These are phyloP conservation scores for Aspergillus oerlinghausenensis DNA, from an alignment of 2,329 filamentous ascomycete species.

Conservation along the genomic window DNA sequence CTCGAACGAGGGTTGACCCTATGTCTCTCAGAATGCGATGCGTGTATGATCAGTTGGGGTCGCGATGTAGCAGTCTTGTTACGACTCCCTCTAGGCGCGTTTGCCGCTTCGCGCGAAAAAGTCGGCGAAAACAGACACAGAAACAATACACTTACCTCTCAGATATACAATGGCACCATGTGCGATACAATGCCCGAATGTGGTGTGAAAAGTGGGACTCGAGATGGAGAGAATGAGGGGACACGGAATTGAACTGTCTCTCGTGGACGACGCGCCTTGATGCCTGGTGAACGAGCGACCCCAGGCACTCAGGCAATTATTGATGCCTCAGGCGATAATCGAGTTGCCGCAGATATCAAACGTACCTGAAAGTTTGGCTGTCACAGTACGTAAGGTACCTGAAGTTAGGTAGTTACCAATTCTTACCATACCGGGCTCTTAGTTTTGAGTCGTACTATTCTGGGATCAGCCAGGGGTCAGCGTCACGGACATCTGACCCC, in stretches of 20 bases:
- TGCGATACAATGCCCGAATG: background rate
- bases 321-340: slow-evolving; percentile 3
- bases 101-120: background rate
- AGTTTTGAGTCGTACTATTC: background rate
- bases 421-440: background rate
- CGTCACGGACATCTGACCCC: background rate
- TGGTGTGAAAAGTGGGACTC: background rate
- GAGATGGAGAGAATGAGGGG: background rate
- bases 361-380: background rate
- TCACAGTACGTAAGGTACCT: background rate
- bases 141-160: background rate
- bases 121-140: background rate
- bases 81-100: background rate
- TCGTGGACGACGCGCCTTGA: slow-evolving; percentile 15
- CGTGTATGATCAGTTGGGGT: background rate
- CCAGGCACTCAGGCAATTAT: background rate
- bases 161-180: background rate
- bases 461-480: background rate
- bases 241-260: background rate
- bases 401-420: slow-evolving; percentile 1
- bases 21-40: background rate
- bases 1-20: background rate
- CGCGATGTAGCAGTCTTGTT: background rate
- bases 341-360: too few relatives aligned
- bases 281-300: slow-evolving; percentile 12